Percentiles rank a stretch among this genome's conserved stretches.
Evolutionary conservation across 75 land plant species (phyloP).

Genomic region (Selaginella moellendorffii): DNA sequence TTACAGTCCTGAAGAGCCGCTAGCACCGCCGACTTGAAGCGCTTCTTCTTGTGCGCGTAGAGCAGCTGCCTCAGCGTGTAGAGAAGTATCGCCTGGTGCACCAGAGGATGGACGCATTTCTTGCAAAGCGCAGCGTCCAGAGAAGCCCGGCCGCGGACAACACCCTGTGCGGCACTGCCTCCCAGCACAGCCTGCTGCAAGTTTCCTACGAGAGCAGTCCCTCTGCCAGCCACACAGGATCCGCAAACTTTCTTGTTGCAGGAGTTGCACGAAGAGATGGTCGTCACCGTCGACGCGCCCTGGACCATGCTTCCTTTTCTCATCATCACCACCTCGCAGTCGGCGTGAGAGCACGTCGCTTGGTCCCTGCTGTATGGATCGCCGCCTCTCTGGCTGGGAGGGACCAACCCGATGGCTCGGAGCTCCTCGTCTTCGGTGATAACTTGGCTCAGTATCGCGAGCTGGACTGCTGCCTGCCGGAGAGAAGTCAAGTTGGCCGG

Average conservation of each 20-base stretch:
- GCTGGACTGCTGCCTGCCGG: slow-evolving; percentile 38
- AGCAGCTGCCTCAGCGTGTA: background rate
- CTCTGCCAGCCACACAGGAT: slow-evolving; percentile 62
- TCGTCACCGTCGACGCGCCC: background rate
- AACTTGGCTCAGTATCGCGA: slow-evolving; percentile 45
- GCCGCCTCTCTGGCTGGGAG: background rate
- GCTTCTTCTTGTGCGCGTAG: background rate
- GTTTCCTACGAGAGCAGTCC: slow-evolving; percentile 27
- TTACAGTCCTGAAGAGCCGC: background rate
- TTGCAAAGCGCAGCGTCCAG: background rate
- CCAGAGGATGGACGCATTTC: background rate
- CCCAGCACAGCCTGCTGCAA: slow-evolving; percentile 15
- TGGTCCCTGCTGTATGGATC: background rate
- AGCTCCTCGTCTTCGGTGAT: slow-evolving; percentile 52
- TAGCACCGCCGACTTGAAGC: background rate
- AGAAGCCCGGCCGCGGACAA: background rate
- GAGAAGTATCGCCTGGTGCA: background rate
- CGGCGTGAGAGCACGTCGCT: slow-evolving; percentile 6
- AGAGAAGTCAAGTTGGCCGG: slow-evolving; percentile 34
- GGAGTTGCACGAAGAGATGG: background rate
- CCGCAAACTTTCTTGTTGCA: slow-evolving; percentile 62
- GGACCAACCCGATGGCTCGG: slow-evolving; percentile 46
- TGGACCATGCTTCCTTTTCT: background rate
- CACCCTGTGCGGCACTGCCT: background rate
- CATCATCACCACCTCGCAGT: background rate